Conservation (phyloP, 208 protist genomes). For the Leishmania braziliensis region DNA sequence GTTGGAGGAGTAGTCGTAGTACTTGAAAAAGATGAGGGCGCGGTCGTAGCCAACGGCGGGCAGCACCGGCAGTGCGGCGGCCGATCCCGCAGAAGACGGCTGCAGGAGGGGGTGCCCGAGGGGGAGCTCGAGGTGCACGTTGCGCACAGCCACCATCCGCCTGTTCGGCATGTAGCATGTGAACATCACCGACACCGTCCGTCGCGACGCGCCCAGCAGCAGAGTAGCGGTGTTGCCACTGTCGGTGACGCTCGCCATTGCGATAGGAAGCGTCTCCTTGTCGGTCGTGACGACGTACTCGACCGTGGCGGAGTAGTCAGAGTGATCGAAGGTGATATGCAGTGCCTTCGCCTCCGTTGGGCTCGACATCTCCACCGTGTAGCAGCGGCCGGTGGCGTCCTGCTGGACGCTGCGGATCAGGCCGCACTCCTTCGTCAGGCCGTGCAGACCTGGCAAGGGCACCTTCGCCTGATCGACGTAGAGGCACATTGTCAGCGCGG, state of each 20-base stretch:
- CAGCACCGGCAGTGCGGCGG: slow-evolving; percentile 24
- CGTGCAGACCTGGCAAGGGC: slow-evolving; percentile 18
- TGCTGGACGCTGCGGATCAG: slow-evolving; percentile 27
- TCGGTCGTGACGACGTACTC: slow-evolving; percentile 26
- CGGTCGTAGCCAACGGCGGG: slow-evolving; percentile 37
- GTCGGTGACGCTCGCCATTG: slow-evolving; percentile 20
- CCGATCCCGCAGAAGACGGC: neutral
- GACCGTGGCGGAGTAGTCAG: slow-evolving; percentile 25
- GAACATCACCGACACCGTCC: slow-evolving; percentile 21
- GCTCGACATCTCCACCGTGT: slow-evolving; percentile 27
- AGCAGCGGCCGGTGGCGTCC: slow-evolving; percentile 13
- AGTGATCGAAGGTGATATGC: slow-evolving; percentile 22
- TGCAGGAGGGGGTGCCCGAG: slow-evolving; percentile 14
- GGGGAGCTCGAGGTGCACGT: slow-evolving; percentile 39
- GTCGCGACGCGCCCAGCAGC: slow-evolving; percentile 19
- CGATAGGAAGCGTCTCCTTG: slow-evolving; percentile 20
- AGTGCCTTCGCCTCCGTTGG: slow-evolving; percentile 22
- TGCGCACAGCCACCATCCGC: slow-evolving; percentile 22
- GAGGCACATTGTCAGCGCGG: slow-evolving; percentile 39
- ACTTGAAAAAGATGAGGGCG: slow-evolving; percentile 79
- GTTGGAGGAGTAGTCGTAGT: slow-evolving; percentile 64
- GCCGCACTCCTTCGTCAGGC: slow-evolving; percentile 11
- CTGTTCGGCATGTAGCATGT: slow-evolving; percentile 12
- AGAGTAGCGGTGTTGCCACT: slow-evolving; percentile 18
- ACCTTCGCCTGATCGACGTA: slow-evolving; percentile 56